These are phyloP conservation scores for Stagonosporopsis cucurbitacearum DNA, from an alignment of 2,329 filamentous ascomycete species.

Conservation along the genomic window DNA sequence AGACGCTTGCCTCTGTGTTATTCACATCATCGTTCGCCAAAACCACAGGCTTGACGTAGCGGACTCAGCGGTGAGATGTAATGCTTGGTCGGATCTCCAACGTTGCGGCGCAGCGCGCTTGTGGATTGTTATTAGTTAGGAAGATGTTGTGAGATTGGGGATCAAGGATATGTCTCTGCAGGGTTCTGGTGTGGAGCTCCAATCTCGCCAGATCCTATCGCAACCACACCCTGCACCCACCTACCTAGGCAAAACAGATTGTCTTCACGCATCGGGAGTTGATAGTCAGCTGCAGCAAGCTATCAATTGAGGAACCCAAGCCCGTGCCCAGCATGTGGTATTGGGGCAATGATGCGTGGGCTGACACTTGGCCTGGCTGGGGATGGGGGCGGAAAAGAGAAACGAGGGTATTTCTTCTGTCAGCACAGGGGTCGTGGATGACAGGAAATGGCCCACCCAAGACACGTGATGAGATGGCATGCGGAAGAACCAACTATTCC, in stretches of 20 bases:
- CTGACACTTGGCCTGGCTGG: neutral
- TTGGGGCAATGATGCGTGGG: neutral
- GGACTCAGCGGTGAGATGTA: neutral
- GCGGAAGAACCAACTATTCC: no score
- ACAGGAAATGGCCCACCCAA: neutral
- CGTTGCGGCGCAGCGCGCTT: no score
- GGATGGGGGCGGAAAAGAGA: neutral
- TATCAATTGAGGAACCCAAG: neutral
- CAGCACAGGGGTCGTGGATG: neutral
- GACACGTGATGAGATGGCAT: neutral
- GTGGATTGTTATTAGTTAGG: no score
- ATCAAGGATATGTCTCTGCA: no score
- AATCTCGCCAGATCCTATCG: neutral
- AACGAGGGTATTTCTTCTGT: neutral
- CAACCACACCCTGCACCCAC: neutral
- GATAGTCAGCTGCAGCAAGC: neutral
- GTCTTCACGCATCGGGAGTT: neutral
- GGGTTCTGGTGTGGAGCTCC: no score
- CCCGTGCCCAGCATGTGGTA: neutral
- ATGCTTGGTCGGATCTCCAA: no score
- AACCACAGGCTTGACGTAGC: neutral
- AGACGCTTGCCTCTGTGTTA: neutral
- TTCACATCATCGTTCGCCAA: neutral
- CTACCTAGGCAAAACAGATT: neutral
- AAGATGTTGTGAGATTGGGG: no score